Percentiles rank a stretch among this genome's conserved stretches.
phyloP scores from a whole-genome alignment of 2,329 filamentous ascomycete genomes.

The Aspergillus alliaceus region DNA sequence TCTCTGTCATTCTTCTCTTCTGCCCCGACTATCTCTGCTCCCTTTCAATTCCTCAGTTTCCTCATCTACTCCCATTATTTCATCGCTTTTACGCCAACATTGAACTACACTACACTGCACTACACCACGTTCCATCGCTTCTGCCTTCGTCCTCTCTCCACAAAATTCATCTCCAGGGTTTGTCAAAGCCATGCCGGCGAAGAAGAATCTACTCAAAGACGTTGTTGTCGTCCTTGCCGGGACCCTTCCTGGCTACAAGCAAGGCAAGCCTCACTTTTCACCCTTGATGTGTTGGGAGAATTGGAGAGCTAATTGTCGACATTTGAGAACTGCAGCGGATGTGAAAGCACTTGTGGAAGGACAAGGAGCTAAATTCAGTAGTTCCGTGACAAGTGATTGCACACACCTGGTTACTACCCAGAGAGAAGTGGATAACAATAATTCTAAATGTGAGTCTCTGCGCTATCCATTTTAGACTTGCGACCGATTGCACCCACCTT shows the following conservation, averaged over 20 bases:
- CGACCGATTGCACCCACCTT: background rate
- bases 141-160: no score
- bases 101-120: background rate
- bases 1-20: no score
- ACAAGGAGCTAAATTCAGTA: conserved; percentile 34
- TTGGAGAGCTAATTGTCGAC: conserved; percentile 6
- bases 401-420: conserved; percentile 41
- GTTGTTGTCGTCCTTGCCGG: conserved; percentile 59
- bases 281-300: background rate
- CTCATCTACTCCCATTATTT: no score
- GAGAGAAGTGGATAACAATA: conserved; percentile 37
- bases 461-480: no score
- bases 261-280: conserved; percentile 38
- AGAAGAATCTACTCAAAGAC: conserved; percentile 24
- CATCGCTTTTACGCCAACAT: background rate
- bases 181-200: background rate
- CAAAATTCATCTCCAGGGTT: background rate
- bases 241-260: conserved; percentile 56
- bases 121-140: background rate
- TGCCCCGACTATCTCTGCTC: no score
- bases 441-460: conserved; percentile 34
- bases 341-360: conserved; percentile 29
- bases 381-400: conserved; percentile 29
- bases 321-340: conserved; percentile 5
- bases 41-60: no score